These are phyloP conservation scores for Tetrapisispora taiwanensis DNA, from an alignment of 805 yeast genomes.

Conservation along the genomic window DNA sequence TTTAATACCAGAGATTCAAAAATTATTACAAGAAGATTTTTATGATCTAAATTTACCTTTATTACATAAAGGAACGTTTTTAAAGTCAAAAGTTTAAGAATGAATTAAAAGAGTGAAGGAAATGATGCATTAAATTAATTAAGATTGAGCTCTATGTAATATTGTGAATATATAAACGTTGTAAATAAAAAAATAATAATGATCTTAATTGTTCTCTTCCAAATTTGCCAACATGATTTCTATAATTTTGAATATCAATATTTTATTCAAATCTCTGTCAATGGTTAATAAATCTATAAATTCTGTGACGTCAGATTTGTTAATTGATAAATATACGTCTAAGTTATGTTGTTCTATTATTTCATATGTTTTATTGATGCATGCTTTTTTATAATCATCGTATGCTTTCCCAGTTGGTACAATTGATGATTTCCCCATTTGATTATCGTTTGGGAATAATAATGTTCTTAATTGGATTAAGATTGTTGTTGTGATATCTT, in stretches of 20 bases:
- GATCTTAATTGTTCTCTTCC: background rate
- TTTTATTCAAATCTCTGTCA: conserved; percentile 34
- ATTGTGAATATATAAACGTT: background rate
- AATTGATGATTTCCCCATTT: conserved; percentile 39
- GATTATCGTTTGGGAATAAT: conserved; percentile 40
- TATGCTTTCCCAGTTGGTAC: conserved; percentile 36
- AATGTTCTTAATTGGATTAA: conserved; percentile 28
- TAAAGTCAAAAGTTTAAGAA: no score
- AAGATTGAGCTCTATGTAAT: no score
- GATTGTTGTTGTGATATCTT: conserved; percentile 11
- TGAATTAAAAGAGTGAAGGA: no score
- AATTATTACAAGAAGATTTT: conserved; percentile 2
- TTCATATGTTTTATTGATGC: conserved; percentile 20
- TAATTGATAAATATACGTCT: conserved; percentile 13
- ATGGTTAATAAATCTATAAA: conserved; percentile 28
- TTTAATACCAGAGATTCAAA: conserved; percentile 1
- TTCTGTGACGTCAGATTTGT: conserved; percentile 15
- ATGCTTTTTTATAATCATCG: conserved; percentile 21
- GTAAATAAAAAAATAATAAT: no score
- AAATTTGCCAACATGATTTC: conserved; percentile 33
- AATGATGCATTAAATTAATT: no score
- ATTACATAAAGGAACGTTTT: background rate
- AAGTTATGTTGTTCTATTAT: conserved; percentile 13
- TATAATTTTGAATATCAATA: conserved; percentile 33
- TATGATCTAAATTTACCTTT: background rate